Base-by-base conservation (phyloP, 2,329 filamentous ascomycete genomes). In the Ophiostoma sp. region DNA sequence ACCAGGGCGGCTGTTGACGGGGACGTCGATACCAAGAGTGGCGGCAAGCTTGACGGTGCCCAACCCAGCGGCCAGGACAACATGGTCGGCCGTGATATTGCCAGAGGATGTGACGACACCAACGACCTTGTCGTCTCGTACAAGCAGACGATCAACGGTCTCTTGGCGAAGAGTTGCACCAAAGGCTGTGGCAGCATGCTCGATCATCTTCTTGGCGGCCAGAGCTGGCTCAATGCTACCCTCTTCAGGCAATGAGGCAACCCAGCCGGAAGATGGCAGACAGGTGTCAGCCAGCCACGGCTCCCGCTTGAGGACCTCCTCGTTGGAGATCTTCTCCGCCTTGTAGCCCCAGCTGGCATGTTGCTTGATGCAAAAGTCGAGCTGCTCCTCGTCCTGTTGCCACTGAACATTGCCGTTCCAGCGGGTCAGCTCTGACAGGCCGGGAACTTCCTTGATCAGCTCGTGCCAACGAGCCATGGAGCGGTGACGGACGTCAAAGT, bases 51-150 rank as follows among this genome's bases (percentile, higher is more conserved):
- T 50, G 17, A 79, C 78, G 19, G 77, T 78, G 28, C 78, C 79
- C 6, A 80, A 48, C 19, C 79, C 79, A 19, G 78, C 80, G 5
- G 80, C 80, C 3, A 80, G 70, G 8, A 81, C 77, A 61, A 80
- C 79, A 33, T 80, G 80, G 70, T 78, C 77, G 28, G 77, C 79
- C 2, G 25, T 22, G 8, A 74, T 69, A n/a, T 72, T 74, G 2
- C 70, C n/a, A 1, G 71, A 36, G 0, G 75, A 78, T 8, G 77
- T 69, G 39, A 79, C 72, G 33, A 78, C 78, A 19, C 59, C 59
- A 4, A 77, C 64, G 15, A 74, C 52, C 28, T 70, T 76, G 22
- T 68, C 74, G 22, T 72, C 42, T 42, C 74, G 75, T 66, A 77
- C 17, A 6, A 79, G 73, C 8, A 70, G 25, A 1, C 63, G 64